Percentiles rank a stretch among this genome's conserved stretches.
These are phyloP conservation scores for Bryoglossum gracile DNA, from an alignment of 495 filamentous ascomycete genomes.

Conservation along the genomic window DNA sequence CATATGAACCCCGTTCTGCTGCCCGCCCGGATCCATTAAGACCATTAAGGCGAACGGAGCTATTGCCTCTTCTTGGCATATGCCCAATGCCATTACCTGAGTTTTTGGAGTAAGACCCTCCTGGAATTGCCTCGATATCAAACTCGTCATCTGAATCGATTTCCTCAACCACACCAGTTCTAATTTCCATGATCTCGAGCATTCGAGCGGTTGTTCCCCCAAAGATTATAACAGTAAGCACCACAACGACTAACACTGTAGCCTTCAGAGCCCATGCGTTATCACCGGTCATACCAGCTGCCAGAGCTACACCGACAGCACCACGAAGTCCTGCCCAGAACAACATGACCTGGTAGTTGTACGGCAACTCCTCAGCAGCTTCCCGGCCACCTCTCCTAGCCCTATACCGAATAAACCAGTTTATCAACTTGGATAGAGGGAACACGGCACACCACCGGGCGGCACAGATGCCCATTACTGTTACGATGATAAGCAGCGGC, in stretches of 20 bases:
- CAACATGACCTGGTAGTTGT: slow-evolving; percentile 91
- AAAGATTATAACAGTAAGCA: slow-evolving; percentile 97
- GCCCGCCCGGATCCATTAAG: slow-evolving; percentile 31
- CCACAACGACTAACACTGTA: slow-evolving; percentile 93
- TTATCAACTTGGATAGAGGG: slow-evolving; percentile 81
- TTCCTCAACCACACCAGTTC: slow-evolving; percentile 93
- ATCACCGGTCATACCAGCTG: slow-evolving; percentile 73
- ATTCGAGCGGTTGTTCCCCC: slow-evolving; percentile 97
- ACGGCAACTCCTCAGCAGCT: slow-evolving; percentile 82
- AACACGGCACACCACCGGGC: slow-evolving; percentile 93
- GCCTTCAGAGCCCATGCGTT: slow-evolving; percentile 76
- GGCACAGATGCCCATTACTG: slow-evolving; percentile 82
- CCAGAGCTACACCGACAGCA: slow-evolving; percentile 91
- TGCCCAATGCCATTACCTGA: slow-evolving; percentile 61
- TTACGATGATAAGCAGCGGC: slow-evolving; percentile 90
- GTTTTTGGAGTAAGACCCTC: slow-evolving; percentile 71
- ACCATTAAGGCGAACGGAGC: slow-evolving; percentile 48
- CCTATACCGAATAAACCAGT: slow-evolving; percentile 89
- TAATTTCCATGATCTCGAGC: slow-evolving; percentile 91
- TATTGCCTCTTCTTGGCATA: slow-evolving; percentile 54
- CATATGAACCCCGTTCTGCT: slow-evolving; percentile 41
- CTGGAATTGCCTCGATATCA: slow-evolving; percentile 80
- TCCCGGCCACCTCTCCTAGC: slow-evolving; percentile 71
- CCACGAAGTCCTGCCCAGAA: slow-evolving; percentile 97
- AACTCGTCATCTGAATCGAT: slow-evolving; percentile 97